Conservation (phyloP, 2,329 filamentous ascomycete genomes). For the Coccinonectria pachysandricola region DNA sequence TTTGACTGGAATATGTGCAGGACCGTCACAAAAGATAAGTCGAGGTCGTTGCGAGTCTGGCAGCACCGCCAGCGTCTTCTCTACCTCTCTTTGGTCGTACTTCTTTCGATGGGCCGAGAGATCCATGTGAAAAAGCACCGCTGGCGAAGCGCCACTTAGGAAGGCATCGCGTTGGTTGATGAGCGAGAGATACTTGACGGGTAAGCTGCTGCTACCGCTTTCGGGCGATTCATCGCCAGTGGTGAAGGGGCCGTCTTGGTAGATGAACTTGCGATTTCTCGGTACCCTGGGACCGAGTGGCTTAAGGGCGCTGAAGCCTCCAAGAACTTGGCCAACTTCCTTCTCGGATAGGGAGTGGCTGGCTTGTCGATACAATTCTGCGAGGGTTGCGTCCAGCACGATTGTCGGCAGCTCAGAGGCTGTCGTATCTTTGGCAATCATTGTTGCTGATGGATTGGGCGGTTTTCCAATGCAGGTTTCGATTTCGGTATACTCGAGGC, state of each 20-base stretch:
- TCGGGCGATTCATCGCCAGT: conserved; percentile 6
- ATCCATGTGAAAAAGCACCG: conserved; percentile 22
- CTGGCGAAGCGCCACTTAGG: conserved; percentile 16
- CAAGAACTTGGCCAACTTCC: conserved; percentile 21
- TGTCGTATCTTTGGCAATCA: no score
- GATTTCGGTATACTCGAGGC: no score
- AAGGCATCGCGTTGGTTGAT: conserved; percentile 28
- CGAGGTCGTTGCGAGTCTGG: conserved; percentile 18
- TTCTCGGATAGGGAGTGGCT: conserved; percentile 12
- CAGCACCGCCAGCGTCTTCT: conserved; percentile 21
- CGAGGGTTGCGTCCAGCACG: conserved; percentile 24
- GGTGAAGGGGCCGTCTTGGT: conserved; percentile 25
- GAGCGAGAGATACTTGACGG: conserved; percentile 25
- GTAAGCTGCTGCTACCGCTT: conserved; percentile 10
- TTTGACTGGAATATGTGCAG: conserved; percentile 10
- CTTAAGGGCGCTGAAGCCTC: conserved; percentile 17
- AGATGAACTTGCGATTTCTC: conserved; percentile 26
- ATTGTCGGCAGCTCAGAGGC: conserved; percentile 18
- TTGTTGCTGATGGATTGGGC: no score
- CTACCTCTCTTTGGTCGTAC: conserved; percentile 20
- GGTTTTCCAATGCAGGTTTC: no score
- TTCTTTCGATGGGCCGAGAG: conserved; percentile 10
- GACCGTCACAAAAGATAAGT: conserved; percentile 23
- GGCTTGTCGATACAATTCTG: conserved; percentile 23
- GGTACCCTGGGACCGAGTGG: conserved; percentile 19